Evolutionary conservation across 805 yeast species (phyloP), one percentile per base, ranked within the genome.

Genomic region (Vanderwaltozyma verrucispora): DNA sequence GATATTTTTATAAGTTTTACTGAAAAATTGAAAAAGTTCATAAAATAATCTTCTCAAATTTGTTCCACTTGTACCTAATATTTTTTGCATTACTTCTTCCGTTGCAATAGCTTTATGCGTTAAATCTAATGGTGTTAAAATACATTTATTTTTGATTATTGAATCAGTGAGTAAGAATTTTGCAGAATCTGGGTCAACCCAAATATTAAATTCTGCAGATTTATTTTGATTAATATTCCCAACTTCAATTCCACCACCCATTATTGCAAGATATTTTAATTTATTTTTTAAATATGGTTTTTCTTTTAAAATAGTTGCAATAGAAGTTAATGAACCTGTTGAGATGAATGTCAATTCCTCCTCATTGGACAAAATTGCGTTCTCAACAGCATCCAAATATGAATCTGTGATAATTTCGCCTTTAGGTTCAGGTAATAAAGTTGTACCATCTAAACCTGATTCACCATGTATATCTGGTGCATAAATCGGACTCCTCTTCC

Each of bases 161-260:
- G 62, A 57, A 48, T 75, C 76, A 12, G 55, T 50, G 5, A 85
- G 59, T 2, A 85, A 68, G 13, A 59, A 53, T 19, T 71, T 59
- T 1, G 95, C 84, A 5, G 95, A 94, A 29, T 69, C 67, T 1
- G 94, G 85, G 54, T 86, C 96, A 36, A 74, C 67, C 64, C 71
- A 69, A 27, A 82, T 67, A 57, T 86, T 86, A 64, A 82, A 85
- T 54, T 86, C 94, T 5, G 89, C 76, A 33, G 65, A 67, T 15
- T 62, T 59, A 4, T 76, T 68, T 38, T 61, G 49, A 47, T 76
- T 75, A 2, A 78, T 76, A 28, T 60, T 60, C 7, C 71, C 65
- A 14, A 62, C 59, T 21, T 51, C 43, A 10, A 72, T 71, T 4
- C 46, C 42, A 2, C 94, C 94, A 12, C 95, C 95, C 94, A 86